Percentiles rank a stretch among this genome's conserved stretches.
Conservation (phyloP, 2,329 filamentous ascomycete species). For the Nothopassalora personata region DNA sequence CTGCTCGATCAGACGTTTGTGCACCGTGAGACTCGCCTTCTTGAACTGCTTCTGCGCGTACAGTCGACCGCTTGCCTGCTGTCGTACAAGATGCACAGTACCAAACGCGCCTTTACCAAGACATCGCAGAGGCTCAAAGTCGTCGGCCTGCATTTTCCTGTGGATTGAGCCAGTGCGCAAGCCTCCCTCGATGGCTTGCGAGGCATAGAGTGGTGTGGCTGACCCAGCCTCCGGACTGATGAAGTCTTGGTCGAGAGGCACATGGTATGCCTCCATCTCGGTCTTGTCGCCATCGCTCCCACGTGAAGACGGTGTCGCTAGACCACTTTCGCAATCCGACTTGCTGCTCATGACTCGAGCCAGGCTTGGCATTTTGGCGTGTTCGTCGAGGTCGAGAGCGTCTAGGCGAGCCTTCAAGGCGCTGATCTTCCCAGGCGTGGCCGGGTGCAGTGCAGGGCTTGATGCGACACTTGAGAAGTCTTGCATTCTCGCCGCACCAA, state of each 20-base stretch:
- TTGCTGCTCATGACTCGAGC: slow-evolving; percentile 31
- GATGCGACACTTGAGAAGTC: slow-evolving; percentile 48
- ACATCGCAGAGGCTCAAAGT: slow-evolving; percentile 86
- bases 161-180: slow-evolving; percentile 47
- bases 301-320: slow-evolving; percentile 48
- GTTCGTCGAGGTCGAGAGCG: slow-evolving; percentile 60
- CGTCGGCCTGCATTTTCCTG: slow-evolving; percentile 84
- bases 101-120: slow-evolving; percentile 95
- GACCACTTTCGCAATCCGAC: slow-evolving; percentile 44
- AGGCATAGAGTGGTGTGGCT: slow-evolving; percentile 32
- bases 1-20: slow-evolving; percentile 93
- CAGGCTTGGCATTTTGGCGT: slow-evolving; percentile 51
- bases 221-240: slow-evolving; percentile 56
- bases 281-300: slow-evolving; percentile 63
- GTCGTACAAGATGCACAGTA: slow-evolving; percentile 89
- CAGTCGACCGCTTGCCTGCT: slow-evolving; percentile 76
- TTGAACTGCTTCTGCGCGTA: slow-evolving; percentile 99
- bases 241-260: slow-evolving; percentile 79
- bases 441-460: slow-evolving; percentile 42
- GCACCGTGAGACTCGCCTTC: slow-evolving; percentile 89
- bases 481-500: slow-evolving; percentile 36
- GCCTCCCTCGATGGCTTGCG: slow-evolving; percentile 48
- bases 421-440: slow-evolving; percentile 60
- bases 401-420: slow-evolving; percentile 78
- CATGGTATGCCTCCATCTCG: slow-evolving; percentile 77